Percentiles rank a stretch among this genome's conserved stretches.
These are phyloP conservation scores for Rhynchosporium agropyri DNA, from an alignment of 2,329 filamentous ascomycete species.

Conservation along the genomic window DNA sequence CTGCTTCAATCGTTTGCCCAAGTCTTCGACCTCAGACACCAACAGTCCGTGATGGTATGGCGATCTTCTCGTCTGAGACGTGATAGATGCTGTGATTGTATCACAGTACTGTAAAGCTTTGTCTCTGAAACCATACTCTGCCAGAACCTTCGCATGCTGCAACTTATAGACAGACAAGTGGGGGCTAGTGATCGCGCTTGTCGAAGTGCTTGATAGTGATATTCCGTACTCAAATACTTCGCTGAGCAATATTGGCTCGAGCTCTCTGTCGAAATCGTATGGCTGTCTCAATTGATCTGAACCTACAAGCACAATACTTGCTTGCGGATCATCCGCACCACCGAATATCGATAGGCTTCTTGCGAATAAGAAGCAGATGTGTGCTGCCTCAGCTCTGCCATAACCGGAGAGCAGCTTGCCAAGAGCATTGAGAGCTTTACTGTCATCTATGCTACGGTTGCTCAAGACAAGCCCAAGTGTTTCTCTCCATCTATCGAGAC, in stretches of 20 bases:
- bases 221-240: conserved; percentile 93
- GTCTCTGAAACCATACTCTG: conserved; percentile 78
- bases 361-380: conserved; percentile 91
- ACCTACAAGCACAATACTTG: conserved; percentile 81
- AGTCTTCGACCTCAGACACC: conserved; percentile 77
- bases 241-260: conserved; percentile 88
- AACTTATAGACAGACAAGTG: conserved; percentile 92
- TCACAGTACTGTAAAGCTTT: conserved; percentile 94
- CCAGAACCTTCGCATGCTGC: conserved; percentile 79
- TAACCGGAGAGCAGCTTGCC: conserved; percentile 84
- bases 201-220: conserved; percentile 65
- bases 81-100: conserved; percentile 73
- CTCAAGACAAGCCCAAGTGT: conserved; percentile 83
- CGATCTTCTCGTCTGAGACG: conserved; percentile 79
- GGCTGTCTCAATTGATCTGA: conserved; percentile 75
- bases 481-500: conserved; percentile 92
- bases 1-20: conserved; percentile 80
- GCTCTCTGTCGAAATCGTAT: conserved; percentile 74
- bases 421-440: conserved; percentile 74
- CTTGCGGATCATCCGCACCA: conserved; percentile 78
- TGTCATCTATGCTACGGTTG: conserved; percentile 83
- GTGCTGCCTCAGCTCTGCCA: conserved; percentile 85
- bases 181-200: conserved; percentile 63
- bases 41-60: conserved; percentile 82
- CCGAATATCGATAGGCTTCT: conserved; percentile 71